These are phyloP conservation scores for Lactuca saligna DNA, from an alignment of 129 eudicot species.

Conservation along the genomic window DNA sequence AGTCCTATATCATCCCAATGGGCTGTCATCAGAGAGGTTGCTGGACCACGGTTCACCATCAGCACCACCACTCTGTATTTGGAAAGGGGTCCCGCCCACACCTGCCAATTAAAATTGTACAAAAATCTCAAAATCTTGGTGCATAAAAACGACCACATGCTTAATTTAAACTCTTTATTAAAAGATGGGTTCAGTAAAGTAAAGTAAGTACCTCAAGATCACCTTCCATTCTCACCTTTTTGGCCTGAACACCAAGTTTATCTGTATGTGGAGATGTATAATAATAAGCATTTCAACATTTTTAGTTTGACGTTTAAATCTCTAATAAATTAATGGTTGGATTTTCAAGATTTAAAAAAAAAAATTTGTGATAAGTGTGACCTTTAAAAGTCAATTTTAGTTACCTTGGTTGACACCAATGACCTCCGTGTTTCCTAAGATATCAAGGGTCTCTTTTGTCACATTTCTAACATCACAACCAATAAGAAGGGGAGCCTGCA, in stretches of 20 bases:
- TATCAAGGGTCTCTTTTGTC: constrained; percentile 54
- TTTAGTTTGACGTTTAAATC: constrained; percentile 4
- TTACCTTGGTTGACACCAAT: constrained; percentile 87
- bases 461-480: constrained; percentile 78
- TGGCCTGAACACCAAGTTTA: constrained; percentile 83
- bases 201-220: constrained; percentile 61
- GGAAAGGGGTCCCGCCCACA: constrained; percentile 94
- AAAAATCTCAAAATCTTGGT: background rate
- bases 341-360: too few relatives aligned
- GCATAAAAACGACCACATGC: constrained; percentile 4
- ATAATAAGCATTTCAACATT: constrained; percentile 12
- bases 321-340: background rate
- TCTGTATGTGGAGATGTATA: constrained; percentile 36
- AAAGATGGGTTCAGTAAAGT: constrained; percentile 1
- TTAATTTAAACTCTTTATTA: background rate
- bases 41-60: constrained; percentile 64
- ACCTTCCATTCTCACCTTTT: constrained; percentile 78
- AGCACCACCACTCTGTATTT: constrained; percentile 76
- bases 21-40: constrained; percentile 46
- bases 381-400: background rate
- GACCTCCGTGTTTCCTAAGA: constrained; percentile 72
- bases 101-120: constrained; percentile 31
- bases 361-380: background rate
- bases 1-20: constrained; percentile 93
- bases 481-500: constrained; percentile 87